Evolutionary conservation across 2,329 filamentous ascomycete species (phyloP), one percentile per base, ranked within the genome.

Genomic region (Trichocomaceae sp.): DNA sequence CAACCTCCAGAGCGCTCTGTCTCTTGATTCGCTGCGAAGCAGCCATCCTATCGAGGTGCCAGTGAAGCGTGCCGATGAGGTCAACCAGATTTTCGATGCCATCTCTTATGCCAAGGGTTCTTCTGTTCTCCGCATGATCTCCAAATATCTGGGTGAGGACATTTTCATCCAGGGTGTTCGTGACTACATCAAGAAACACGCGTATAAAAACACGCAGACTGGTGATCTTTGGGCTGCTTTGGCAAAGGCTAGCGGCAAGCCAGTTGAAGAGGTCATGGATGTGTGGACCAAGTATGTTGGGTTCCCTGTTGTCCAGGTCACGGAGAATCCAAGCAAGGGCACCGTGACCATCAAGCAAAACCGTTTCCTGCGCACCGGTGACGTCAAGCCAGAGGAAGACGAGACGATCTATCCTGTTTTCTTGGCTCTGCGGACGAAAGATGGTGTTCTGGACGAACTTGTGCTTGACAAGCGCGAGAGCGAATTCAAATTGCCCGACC

Each of bases 91-190:
- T 63, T 97, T 97, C 64, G 92, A 97, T 69, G 89, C 90, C 59
- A 97, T 97, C 62, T 96, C 92, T 1, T 97, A 97, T 75, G 91
- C 90, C 54, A 97, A 97, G 77, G 92, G 92, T 17, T 96, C 91
- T 10, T 95, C 90, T 64, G 91, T 97, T 33, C 80, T 97, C 58
- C 88, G 92, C 67, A 97, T 97, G 92, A 91, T 97, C 61, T 96
- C 92, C 19, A 95, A 90, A 61, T 95, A 95, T 66, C 79, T 97
- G 22, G 92, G 92, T 50, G 92, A 97, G 71, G 90, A 96, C 44
- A 79, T 83, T 17, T 97, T 97, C 79, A 83, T 97, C 68, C 88
- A 96, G 69, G 92, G 92, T 67, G 87, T 97, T 52, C 84, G 90
- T 50, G 82, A 83, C 54, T 97, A 97, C 69, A 83, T 97, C 64